phyloP scores from a whole-genome alignment of 2,329 filamentous ascomycete species.

The Alternaria sp. region DNA sequence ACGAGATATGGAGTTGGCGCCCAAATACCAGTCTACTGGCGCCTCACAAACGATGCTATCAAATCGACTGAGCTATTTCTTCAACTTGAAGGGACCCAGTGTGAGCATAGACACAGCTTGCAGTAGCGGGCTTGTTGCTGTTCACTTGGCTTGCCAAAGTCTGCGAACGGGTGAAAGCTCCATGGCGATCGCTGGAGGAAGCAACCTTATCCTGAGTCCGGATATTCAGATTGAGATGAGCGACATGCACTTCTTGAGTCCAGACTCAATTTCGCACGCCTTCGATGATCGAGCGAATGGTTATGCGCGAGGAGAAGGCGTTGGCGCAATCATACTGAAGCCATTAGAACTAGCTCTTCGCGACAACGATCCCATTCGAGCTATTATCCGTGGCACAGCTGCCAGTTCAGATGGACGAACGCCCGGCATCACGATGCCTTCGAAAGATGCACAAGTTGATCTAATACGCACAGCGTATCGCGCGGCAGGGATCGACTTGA shows the following conservation, averaged over 20 bases:
- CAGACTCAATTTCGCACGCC: constrained; percentile 40
- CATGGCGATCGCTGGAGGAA: constrained; percentile 28
- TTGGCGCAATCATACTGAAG: constrained; percentile 47
- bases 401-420: constrained; percentile 32
- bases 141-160: constrained; percentile 39
- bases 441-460: constrained; percentile 56
- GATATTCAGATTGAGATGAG: constrained; percentile 25
- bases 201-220: constrained; percentile 33
- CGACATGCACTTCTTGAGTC: constrained; percentile 36
- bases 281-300: constrained; percentile 66
- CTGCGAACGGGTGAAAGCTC: constrained; percentile 36
- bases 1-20: constrained; percentile 23
- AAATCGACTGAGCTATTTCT: constrained; percentile 30
- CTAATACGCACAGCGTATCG: constrained; percentile 46
- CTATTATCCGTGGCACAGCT: constrained; percentile 39
- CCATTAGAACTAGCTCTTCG: constrained; percentile 24
- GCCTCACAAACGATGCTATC: constrained; percentile 22
- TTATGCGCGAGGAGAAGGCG: constrained; percentile 70
- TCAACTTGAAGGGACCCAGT: constrained; percentile 33
- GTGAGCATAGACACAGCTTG: constrained; percentile 39
- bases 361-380: constrained; percentile 42
- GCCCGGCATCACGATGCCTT: constrained; percentile 36
- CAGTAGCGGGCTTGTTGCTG: constrained; percentile 27
- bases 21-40: constrained; percentile 27
- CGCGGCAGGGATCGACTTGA: constrained; percentile 46